Conservation (phyloP, 306 rosid genomes). For the Ormosia emarginata region DNA sequence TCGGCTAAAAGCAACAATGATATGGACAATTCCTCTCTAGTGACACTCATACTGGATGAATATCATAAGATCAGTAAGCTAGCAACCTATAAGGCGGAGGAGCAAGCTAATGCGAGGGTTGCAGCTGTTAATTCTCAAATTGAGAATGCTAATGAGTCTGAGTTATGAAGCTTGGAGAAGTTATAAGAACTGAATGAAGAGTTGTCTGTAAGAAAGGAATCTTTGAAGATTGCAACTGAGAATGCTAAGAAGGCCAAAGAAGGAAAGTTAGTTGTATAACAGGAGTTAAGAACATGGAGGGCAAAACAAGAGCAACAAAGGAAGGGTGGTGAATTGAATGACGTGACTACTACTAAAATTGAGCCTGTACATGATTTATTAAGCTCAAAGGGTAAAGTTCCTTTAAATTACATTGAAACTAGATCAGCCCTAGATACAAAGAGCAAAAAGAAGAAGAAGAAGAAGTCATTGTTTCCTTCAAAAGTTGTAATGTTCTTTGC, state of each 20-base stretch:
- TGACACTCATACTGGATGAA: slow-evolving; percentile 66
- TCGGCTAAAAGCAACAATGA: slow-evolving; percentile 31
- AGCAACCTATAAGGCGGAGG: slow-evolving; percentile 70
- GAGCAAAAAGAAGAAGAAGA: slow-evolving; percentile 74
- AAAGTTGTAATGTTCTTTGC: slow-evolving; percentile 79
- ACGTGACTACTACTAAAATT: slow-evolving; percentile 4
- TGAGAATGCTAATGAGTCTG: slow-evolving; percentile 66
- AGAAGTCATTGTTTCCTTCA: slow-evolving; percentile 63
- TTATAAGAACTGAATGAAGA: slow-evolving; percentile 67
- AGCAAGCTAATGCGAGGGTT: slow-evolving; percentile 65
- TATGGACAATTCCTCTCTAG: slow-evolving; percentile 43
- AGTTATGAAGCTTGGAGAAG: slow-evolving; percentile 62
- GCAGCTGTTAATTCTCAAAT: slow-evolving; percentile 60
- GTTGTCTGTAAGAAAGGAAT: slow-evolving; percentile 59
- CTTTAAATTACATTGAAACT: slow-evolving; percentile 23
- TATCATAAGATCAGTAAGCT: slow-evolving; percentile 74
- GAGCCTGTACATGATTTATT: slow-evolving; percentile 10
- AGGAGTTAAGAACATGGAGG: slow-evolving; percentile 71
- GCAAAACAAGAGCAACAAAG: slow-evolving; percentile 61
- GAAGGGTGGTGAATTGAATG: slow-evolving; percentile 40
- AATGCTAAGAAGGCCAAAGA: slow-evolving; percentile 74
- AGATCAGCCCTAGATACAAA: slow-evolving; percentile 47
- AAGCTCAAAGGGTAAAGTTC: slow-evolving; percentile 34
- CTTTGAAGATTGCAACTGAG: slow-evolving; percentile 59
- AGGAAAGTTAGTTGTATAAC: slow-evolving; percentile 71